Evolutionary conservation across 2,329 filamentous ascomycete genomes (phyloP).

Genomic region (Arthrobotrys sinensis): DNA sequence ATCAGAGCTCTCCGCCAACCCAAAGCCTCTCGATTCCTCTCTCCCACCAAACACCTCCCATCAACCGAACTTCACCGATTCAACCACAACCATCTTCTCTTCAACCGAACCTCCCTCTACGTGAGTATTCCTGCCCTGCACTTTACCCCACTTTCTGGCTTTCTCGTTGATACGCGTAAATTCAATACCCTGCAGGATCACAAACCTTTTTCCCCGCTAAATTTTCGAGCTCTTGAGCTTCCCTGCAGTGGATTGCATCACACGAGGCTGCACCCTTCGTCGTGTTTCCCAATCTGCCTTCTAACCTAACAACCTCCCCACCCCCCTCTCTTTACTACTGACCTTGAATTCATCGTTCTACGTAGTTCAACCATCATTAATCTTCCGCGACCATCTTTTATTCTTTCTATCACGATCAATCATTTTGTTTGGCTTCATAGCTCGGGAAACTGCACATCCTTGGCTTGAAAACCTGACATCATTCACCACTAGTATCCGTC

Average conservation of each 20-base stretch:
- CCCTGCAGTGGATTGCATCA: slow-evolving; percentile 58
- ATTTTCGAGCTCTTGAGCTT: slow-evolving; percentile 59
- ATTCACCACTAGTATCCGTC: slow-evolving; percentile 18
- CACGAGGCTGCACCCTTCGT: slow-evolving; percentile 61
- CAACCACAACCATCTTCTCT: background rate
- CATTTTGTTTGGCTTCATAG: slow-evolving; percentile 35
- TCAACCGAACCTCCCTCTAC: background rate
- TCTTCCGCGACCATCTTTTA: slow-evolving; percentile 26
- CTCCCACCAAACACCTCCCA: background rate
- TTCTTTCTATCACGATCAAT: slow-evolving; percentile 30
- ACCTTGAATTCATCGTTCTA: slow-evolving; percentile 9
- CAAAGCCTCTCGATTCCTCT: slow-evolving; percentile 23
- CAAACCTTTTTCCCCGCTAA: slow-evolving; percentile 56
- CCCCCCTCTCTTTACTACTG: slow-evolving; percentile 23
- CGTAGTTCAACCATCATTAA: background rate
- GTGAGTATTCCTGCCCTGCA: slow-evolving; percentile 27
- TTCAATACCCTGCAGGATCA: slow-evolving; percentile 36
- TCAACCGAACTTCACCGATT: slow-evolving; percentile 22
- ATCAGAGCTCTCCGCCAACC: slow-evolving; percentile 3
- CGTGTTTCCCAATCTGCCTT: slow-evolving; percentile 50
- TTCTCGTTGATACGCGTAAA: slow-evolving; percentile 49
- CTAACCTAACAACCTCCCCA: background rate
- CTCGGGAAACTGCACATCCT: slow-evolving; percentile 47
- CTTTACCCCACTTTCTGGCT: slow-evolving; percentile 2
- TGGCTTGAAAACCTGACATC: slow-evolving; percentile 45